These are phyloP conservation scores for Tetrahymena elliotti DNA, from an alignment of 73 alveolate genomes.

Conservation along the genomic window DNA sequence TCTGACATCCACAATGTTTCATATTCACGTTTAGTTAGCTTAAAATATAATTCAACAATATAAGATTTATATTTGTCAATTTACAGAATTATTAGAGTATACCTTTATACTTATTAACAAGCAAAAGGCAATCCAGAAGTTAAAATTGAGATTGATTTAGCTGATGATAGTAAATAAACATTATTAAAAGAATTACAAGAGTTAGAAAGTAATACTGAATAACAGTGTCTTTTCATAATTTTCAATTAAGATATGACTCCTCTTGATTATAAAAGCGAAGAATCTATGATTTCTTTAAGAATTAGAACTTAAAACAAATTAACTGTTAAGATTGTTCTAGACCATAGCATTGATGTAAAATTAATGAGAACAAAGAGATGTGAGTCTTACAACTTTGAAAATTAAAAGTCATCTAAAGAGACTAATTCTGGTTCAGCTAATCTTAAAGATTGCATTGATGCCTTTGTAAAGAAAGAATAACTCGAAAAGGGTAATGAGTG, in stretches of 20 bases:
- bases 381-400: not conserved
- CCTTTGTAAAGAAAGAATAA: conserved; percentile 73
- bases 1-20: not conserved
- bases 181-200: not conserved
- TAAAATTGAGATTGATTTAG: not conserved
- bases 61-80: not conserved
- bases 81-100: not conserved
- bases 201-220: not conserved
- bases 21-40: not conserved
- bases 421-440: not conserved
- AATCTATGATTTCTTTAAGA: not conserved
- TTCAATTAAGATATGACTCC: not conserved
- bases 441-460: conserved; percentile 75
- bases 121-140: not conserved
- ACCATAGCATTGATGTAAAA: not conserved
- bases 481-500: conserved; percentile 84
- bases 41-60: not conserved
- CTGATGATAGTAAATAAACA: not conserved
- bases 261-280: not conserved
- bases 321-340: not conserved
- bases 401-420: not conserved
- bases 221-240: not conserved
- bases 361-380: not conserved
- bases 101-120: not conserved
- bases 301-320: not conserved